Evolutionary conservation across 495 filamentous ascomycete genomes (phyloP).

Genomic region (Arthonia radiata): DNA sequence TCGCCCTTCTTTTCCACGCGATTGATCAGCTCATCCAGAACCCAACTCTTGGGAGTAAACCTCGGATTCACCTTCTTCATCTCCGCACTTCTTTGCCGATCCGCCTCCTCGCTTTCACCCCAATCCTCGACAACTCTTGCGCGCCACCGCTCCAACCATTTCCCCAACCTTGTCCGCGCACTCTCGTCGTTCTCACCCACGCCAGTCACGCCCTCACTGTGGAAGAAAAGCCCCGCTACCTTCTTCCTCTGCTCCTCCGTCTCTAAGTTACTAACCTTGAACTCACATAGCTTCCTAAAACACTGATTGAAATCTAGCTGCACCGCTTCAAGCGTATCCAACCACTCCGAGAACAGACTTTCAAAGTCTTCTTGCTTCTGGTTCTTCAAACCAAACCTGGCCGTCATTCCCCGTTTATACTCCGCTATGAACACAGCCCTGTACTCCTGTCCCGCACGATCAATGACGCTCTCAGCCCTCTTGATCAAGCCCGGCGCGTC

Average conservation of each 20-base stretch:
- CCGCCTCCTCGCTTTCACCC: conserved; percentile 33
- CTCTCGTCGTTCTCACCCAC: conserved; percentile 29
- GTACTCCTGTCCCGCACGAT: conserved; percentile 56
- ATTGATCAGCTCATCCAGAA: conserved; percentile 77
- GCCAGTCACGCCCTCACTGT: conserved; percentile 32
- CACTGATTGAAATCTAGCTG: conserved; percentile 82
- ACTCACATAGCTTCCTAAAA: conserved; percentile 45
- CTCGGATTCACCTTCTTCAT: conserved; percentile 84
- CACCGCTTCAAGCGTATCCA: conserved; percentile 59
- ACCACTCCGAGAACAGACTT: conserved; percentile 41
- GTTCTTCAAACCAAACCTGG: conserved; percentile 46
- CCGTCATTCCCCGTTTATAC: conserved; percentile 62
- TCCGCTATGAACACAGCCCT: conserved; percentile 62
- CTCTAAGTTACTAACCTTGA: conserved; percentile 31
- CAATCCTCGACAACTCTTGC: conserved; percentile 46
- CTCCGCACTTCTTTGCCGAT: too few relatives aligned
- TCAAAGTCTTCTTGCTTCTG: conserved; percentile 50
- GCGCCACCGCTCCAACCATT: conserved; percentile 56
- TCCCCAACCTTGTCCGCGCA: conserved; percentile 35
- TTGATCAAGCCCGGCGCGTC: conserved; percentile 40
- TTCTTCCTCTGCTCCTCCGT: conserved; percentile 31
- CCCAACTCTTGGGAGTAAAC: conserved; percentile 72
- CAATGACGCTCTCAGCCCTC: conserved; percentile 62
- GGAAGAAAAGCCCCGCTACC: conserved; percentile 42
- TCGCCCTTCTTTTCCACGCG: conserved; percentile 69